Evolutionary conservation across 495 filamentous ascomycete genomes (phyloP), one percentile per base, ranked within the genome.

Genomic region (Talaromyces nanjingensis): DNA sequence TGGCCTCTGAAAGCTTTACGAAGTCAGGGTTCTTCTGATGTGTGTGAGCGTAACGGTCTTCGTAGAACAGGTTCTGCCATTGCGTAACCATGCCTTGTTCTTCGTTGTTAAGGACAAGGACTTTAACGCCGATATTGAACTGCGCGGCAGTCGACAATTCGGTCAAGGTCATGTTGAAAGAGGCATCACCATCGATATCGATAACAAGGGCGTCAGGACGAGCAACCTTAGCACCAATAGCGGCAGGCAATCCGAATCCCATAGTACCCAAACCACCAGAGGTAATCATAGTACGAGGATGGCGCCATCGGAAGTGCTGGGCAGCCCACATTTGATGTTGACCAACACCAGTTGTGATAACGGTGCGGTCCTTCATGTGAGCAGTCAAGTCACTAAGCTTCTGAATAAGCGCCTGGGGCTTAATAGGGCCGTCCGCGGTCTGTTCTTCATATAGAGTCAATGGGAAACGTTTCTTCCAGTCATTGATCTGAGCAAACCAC

Each of bases 321-420:
- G 92, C 92, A 7, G 89, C 80, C 93, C 93, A 97, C 93, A 98
- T 97, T 77, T 97, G 93, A 73, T 97, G 93, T 72, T 97, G 92
- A 37, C 93, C 93, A 34, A 97, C 93, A 68, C 93, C 93, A 1
- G 92, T 97, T 5, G 91, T 76, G 70, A 98, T 94, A 70, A 94
- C 85, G 12, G 90, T 94, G 61, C 85, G 78, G 11, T 93, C 79
- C 71, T 96, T 94, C 63, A 87, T 84, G 66, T 85, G 68, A 2
- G 83, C 86, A 1, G 89, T 91, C 18, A 92, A 79, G 25, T 89
- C 83, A 71, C 85, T 91, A 42, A 97, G 84, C 70, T 88, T 88
- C 71, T 92, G 85, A 60, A 98, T 92, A 60, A 96, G 78, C 20
- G 84, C 81, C 76, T 98, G 92, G 2, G 93, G 93, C 78, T 94